phyloP scores from a whole-genome alignment of 116 monocot genomes.

The Posidonia oceanica region DNA sequence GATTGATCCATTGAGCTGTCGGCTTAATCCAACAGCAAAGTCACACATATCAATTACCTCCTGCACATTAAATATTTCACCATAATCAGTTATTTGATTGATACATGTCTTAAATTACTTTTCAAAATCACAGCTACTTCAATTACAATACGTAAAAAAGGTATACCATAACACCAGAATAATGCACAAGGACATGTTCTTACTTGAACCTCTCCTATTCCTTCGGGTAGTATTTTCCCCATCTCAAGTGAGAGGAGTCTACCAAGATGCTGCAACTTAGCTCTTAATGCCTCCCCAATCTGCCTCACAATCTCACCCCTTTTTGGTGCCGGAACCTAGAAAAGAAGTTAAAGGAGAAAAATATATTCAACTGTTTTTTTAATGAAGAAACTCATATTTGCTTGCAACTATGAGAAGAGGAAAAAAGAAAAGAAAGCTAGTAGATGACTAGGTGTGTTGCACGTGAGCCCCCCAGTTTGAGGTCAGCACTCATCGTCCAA shows the following conservation, averaged over 20 bases:
- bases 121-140: too few species aligned
- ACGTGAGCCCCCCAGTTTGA: too few species aligned
- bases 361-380: not conserved
- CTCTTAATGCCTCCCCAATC: constrained; percentile 85
- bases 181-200: not conserved
- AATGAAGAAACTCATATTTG: not conserved
- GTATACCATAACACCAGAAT: not conserved
- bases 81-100: too few species aligned
- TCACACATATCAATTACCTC: constrained; percentile 99
- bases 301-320: constrained; percentile 92
- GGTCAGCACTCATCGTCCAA: too few species aligned
- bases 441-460: too few species aligned
- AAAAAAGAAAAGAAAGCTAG: not conserved
- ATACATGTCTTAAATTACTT: too few species aligned
- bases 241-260: constrained; percentile 89
- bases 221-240: constrained; percentile 95
- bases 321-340: constrained; percentile 83
- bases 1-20: constrained; percentile 84
- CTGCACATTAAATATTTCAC: constrained; percentile 18
- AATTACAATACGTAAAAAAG: not conserved
- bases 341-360: not conserved
- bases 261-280: constrained; percentile 70
- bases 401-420: not conserved
- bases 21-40: constrained; percentile 89
- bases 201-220: constrained; percentile 95